Percentiles rank a stretch among this genome's conserved stretches.
Evolutionary conservation across 163 green algal species (phyloP).

Genomic region (Chloromonas sp.): DNA sequence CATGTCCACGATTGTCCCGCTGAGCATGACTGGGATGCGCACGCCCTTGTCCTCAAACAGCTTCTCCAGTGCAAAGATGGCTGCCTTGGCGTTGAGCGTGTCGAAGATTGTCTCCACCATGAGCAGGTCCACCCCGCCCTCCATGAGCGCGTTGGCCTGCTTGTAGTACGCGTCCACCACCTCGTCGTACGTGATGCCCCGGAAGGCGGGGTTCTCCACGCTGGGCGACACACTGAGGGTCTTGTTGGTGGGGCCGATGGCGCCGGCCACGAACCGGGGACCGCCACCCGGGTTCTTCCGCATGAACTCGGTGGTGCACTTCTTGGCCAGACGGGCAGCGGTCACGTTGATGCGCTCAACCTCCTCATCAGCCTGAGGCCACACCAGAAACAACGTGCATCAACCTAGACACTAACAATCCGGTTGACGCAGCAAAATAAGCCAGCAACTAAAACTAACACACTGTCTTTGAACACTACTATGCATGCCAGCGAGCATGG

Average conservation of each 20-base stretch:
- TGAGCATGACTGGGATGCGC: constrained; percentile 90
- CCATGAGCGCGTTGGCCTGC: constrained; percentile 80
- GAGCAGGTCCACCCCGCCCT: constrained; percentile 92
- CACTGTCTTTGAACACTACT: neutral
- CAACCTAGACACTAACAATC: neutral
- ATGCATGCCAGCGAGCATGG: neutral
- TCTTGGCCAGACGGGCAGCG: constrained; percentile 84
- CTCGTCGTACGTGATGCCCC: constrained; percentile 93
- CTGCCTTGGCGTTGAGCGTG: constrained; percentile 95
- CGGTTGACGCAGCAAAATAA: neutral
- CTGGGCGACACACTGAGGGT: constrained; percentile 90
- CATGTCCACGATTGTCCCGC: constrained; percentile 94
- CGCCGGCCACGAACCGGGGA: constrained; percentile 84
- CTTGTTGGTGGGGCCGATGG: constrained; percentile 95
- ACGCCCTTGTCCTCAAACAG: constrained; percentile 83
- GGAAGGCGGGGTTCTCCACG: constrained; percentile 94
- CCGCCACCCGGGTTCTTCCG: constrained; percentile 57
- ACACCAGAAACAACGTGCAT: neutral
- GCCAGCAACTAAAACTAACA: too few relatives aligned
- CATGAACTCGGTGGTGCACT: constrained; percentile 67
- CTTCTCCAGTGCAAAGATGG: constrained; percentile 82
- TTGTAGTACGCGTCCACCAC: constrained; percentile 92
- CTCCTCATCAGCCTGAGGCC: too few relatives aligned
- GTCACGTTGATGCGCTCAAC: too few relatives aligned
- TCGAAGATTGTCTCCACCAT: constrained; percentile 99